Conservation (phyloP, 805 yeast species). For the Cyberlindnera euphorbiae region DNA sequence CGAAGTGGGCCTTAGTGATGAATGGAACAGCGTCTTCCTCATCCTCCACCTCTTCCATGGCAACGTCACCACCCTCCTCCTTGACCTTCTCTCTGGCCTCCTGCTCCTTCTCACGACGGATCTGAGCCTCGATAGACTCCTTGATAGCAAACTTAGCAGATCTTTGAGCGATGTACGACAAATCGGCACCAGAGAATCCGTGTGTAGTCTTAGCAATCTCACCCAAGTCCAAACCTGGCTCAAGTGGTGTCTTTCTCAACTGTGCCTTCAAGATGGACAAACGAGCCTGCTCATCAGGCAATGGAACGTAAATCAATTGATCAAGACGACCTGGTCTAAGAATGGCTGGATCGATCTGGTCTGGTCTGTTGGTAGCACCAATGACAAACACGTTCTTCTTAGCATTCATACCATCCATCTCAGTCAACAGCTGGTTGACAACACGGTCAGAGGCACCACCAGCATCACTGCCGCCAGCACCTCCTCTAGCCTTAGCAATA, state of each 20-base stretch:
- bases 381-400: slow-evolving; percentile 97
- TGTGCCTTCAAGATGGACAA: slow-evolving; percentile 91
- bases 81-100: slow-evolving; percentile 36
- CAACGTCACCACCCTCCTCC: slow-evolving; percentile 46
- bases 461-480: slow-evolving; percentile 82
- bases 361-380: slow-evolving; percentile 99
- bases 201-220: slow-evolving; percentile 92
- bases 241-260: slow-evolving; percentile 96
- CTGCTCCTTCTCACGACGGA: slow-evolving; percentile 38
- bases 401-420: slow-evolving; percentile 99
- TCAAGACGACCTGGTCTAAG: slow-evolving; percentile 99
- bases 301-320: slow-evolving; percentile 96
- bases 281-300: slow-evolving; percentile 95
- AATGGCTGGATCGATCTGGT: slow-evolving; percentile 97
- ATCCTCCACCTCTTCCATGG: slow-evolving; percentile 48
- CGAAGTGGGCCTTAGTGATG: slow-evolving; percentile 90
- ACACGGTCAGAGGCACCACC: slow-evolving; percentile 97
- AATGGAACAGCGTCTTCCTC: slow-evolving; percentile 94
- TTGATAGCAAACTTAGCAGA: slow-evolving; percentile 98
- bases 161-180: slow-evolving; percentile 95
- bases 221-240: slow-evolving; percentile 86
- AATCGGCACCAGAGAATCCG: slow-evolving; percentile 99
- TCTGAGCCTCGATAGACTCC: slow-evolving; percentile 89
- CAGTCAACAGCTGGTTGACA: slow-evolving; percentile 91
- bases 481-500: slow-evolving; percentile 96